Base-by-base conservation (phyloP, 805 yeast genomes). In the Cyberlindnera suaveolens region DNA sequence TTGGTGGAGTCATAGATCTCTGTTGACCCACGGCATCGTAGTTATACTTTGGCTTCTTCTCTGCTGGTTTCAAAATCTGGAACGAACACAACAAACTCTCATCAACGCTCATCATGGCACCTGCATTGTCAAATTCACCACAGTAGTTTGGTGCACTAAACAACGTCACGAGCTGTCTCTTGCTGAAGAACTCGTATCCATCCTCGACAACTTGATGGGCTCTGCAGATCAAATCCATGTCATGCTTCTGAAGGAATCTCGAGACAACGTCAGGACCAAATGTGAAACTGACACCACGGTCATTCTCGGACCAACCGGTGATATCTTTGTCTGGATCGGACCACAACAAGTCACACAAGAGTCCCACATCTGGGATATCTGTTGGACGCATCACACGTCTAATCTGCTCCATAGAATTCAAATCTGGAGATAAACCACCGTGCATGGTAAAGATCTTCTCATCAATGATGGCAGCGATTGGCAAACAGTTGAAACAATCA, bases 141-240 rank as follows among this genome's bases (percentile, higher is more conserved):
- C 98, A 93, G 66, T 90, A 90, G 68, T 93, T 93, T 56, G 99
- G 99, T 45, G 99, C 99, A 42, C 93, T 82, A 65, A 91, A 91
- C 54, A 91, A 74, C 29, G 99, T 91, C 39, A 91, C 98, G 62
- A 91, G 77, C 68, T 91, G 98, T 62, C 98, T 84, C 66, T 91
- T 91, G 52, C 93, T 80, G 67, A 93, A 91, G 64, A 91, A 91
- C 72, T 91, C 98, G 67, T 93, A 91, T 53, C 99, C 99, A 67
- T 91, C 99, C 71, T 91, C 99, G 48, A 91, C 99, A 51, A 91
- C 99, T 71, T 91, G 98, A 74, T 91, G 99, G 38, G 98, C 98
- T 65, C 99, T 80, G 71, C 98, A 93, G 59, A 91, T 90, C 61
- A 91, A 79, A 67, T 93, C 98, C 93, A 91, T 86, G 64, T 91